These are phyloP conservation scores for Penicillium sp. DNA, from an alignment of 2,329 filamentous ascomycete genomes.

Conservation along the genomic window DNA sequence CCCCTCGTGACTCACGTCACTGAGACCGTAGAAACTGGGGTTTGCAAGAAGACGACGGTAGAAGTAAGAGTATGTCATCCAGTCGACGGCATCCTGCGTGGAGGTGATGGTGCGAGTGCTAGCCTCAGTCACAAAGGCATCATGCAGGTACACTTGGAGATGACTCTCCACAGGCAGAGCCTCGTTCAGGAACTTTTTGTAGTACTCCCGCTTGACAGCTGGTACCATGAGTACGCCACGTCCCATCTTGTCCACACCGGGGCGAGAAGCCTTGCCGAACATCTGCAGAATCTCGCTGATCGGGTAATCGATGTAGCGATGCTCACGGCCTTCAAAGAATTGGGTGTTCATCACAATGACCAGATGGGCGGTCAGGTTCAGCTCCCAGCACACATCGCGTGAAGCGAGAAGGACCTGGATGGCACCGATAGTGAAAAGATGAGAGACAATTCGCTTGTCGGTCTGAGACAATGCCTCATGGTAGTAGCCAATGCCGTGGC, in stretches of 20 bases:
- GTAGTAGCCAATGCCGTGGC: conserved; percentile 93
- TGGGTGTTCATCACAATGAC: conserved; percentile 97
- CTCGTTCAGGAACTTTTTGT: conserved; percentile 97
- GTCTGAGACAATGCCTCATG: conserved; percentile 85
- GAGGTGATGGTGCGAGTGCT: conserved; percentile 94
- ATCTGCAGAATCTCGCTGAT: conserved; percentile 93
- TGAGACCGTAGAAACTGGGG: conserved; percentile 90
- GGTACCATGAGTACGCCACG: conserved; percentile 96
- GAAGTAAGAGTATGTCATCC: conserved; percentile 98
- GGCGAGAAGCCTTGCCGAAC: conserved; percentile 86
- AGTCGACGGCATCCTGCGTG: conserved; percentile 94
- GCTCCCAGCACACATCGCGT: conserved; percentile 92
- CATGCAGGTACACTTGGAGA: conserved; percentile 82
- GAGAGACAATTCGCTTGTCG: conserved; percentile 89
- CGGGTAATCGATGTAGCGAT: conserved; percentile 94
- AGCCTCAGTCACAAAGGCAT: conserved; percentile 94
- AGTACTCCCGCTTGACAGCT: conserved; percentile 90
- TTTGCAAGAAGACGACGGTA: conserved; percentile 92
- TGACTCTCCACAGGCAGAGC: conserved; percentile 93
- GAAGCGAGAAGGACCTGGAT: conserved; percentile 79
- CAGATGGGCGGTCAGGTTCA: conserved; percentile 79
- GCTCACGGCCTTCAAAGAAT: conserved; percentile 92
- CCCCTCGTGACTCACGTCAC: conserved; percentile 82
- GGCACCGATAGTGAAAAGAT: conserved; percentile 82
- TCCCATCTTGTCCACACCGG: conserved; percentile 70